Base-by-base conservation (phyloP, 108 stramenopile species). In the Halocafeteria seosinensis region DNA sequence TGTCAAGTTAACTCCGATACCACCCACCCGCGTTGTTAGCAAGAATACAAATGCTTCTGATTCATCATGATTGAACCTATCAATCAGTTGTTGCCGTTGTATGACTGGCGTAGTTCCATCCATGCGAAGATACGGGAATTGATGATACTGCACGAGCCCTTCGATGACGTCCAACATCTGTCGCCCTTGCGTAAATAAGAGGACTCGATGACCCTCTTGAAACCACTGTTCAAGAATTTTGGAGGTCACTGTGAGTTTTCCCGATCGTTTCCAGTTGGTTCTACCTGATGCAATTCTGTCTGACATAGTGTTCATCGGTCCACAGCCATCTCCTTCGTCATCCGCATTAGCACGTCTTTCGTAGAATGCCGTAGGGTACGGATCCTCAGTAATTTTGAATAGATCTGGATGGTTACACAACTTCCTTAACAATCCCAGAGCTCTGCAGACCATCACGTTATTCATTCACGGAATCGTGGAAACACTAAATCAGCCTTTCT, bases 401-500 rank as follows among this genome's bases (percentile, higher is more conserved):
- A 93, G 81, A 69, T 90, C 91, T 13, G 95, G 88, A 58, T 98
- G 95, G 68, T 95, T 95, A 74, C 93, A 98, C 31, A 98, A 81
- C 65, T 94, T 94, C 63, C 91, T 73, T 8, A 94, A 71, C 61
- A 86, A 75, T 21, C 85, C 87, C 38, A 97, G 85, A 3, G 93
- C 87, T n/a, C n/a, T n/a, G n/a, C n/a, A n/a, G n/a, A n/a, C n/a
- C n/a, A n/a, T n/a, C n/a, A n/a, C n/a, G n/a, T n/a, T n/a, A n/a
- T n/a, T n/a, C n/a, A n/a, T n/a, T n/a, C n/a, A n/a, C n/a, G n/a
- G n/a, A n/a, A n/a, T n/a, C n/a, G n/a, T n/a, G n/a, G n/a, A n/a
- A n/a, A n/a, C n/a, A n/a, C n/a, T n/a, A n/a, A n/a, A n/a, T n/a
- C n/a, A n/a, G n/a, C n/a, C n/a, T n/a, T n/a, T n/a, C n/a, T n/a